phyloP scores from a whole-genome alignment of 176 grass and related monocot genomes.

The Calamus simplicifolius region DNA sequence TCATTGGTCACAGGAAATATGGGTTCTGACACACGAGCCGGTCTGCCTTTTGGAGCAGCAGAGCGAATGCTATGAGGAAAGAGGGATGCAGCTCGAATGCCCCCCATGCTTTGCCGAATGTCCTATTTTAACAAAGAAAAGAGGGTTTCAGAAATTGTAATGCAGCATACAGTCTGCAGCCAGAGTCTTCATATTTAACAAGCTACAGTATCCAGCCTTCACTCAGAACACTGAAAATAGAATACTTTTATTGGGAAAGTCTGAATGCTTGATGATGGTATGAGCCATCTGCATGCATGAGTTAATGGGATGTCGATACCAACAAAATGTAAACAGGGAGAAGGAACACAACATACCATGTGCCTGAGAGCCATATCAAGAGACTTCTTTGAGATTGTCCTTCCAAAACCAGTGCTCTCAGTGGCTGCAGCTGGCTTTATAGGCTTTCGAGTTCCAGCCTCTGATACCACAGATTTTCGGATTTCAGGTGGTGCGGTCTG shows the following conservation, averaged over 20 bases:
- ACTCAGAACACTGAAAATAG: too few species aligned
- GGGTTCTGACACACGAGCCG: slow-evolving; percentile 44
- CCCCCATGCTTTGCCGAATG: slow-evolving; percentile 81
- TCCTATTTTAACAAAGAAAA: slow-evolving; percentile 31
- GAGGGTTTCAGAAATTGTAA: not conserved
- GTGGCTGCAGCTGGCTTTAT: slow-evolving; percentile 24
- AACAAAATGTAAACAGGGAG: too few species aligned
- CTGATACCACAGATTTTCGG: slow-evolving; percentile 24
- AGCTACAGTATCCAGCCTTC: too few species aligned
- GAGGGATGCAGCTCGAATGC: slow-evolving; percentile 61
- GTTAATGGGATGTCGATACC: too few species aligned
- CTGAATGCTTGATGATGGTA: too few species aligned
- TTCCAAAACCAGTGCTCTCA: slow-evolving; percentile 69
- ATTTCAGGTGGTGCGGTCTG: slow-evolving; percentile 30
- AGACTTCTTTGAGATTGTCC: slow-evolving; percentile 94
- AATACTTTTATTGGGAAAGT: too few species aligned
- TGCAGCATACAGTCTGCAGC: too few species aligned
- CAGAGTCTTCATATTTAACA: too few species aligned
- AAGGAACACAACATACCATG: slow-evolving; percentile 53
- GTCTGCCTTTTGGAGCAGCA: slow-evolving; percentile 35
- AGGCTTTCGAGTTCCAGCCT: slow-evolving; percentile 34
- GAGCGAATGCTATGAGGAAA: slow-evolving; percentile 93
- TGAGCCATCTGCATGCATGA: too few species aligned
- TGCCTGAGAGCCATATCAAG: slow-evolving; percentile 97
- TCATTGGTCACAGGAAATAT: slow-evolving; percentile 36